Percentiles rank a stretch among this genome's conserved stretches.
Conservation (phyloP, 352 stramenopile species). For the Phytophthora pistaciae region DNA sequence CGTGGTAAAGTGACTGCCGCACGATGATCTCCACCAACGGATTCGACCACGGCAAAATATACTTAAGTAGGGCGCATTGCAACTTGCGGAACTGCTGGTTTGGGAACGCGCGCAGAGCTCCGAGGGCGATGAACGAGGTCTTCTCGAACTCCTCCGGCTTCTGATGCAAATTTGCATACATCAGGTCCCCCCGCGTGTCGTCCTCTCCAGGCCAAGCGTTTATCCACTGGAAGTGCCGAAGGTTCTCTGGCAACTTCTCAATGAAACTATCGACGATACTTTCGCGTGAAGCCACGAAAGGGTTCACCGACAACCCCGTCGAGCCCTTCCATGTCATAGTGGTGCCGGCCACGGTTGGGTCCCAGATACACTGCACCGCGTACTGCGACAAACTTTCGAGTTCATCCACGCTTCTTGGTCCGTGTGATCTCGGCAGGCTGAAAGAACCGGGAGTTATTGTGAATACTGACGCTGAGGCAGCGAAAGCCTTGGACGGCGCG, state of each 20-base stretch:
- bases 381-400: slow-evolving; percentile 27
- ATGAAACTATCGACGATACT: slow-evolving; percentile 46
- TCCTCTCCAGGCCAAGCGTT: slow-evolving; percentile 46
- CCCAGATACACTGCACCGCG: slow-evolving; percentile 48
- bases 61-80: slow-evolving; percentile 47
- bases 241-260: slow-evolving; percentile 31
- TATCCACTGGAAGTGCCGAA: slow-evolving; percentile 47
- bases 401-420: slow-evolving; percentile 22
- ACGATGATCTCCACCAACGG: slow-evolving; percentile 44
- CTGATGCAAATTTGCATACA: slow-evolving; percentile 48
- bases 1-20: slow-evolving; percentile 58
- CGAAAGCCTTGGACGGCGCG: slow-evolving; percentile 6
- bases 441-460: slow-evolving; percentile 23
- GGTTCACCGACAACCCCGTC: slow-evolving; percentile 35
- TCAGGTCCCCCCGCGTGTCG: slow-evolving; percentile 48
- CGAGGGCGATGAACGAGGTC: slow-evolving; percentile 40
- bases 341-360: slow-evolving; percentile 32
- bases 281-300: slow-evolving; percentile 42
- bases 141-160: slow-evolving; percentile 35
- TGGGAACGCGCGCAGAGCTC: slow-evolving; percentile 50
- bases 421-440: slow-evolving; percentile 17
- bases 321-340: slow-evolving; percentile 41
- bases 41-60: slow-evolving; percentile 54
- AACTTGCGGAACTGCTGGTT: slow-evolving; percentile 63
- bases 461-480: slow-evolving; percentile 11